Evolutionary conservation across 2,329 filamentous ascomycete species (phyloP), one percentile per base, ranked within the genome.

Genomic region (Beauveria sp.): DNA sequence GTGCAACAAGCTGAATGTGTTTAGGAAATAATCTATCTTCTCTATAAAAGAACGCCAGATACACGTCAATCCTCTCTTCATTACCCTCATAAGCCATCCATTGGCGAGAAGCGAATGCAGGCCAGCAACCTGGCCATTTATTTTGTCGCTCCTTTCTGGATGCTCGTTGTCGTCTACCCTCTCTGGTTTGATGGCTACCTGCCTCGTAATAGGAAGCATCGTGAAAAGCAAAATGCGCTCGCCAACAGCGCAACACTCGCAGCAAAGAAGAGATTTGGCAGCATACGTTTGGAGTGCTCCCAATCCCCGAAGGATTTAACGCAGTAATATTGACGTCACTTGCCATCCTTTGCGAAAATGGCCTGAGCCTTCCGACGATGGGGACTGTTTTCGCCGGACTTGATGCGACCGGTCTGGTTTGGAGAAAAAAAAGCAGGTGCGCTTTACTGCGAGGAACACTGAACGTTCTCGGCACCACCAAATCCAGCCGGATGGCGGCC

Each of bases 391-490:
- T 18, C 50, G 28, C 50, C 26, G 43, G 50, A 22, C 18, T 26
- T 10, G 26, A 49, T 42, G 50, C 50, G 46, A 40, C 7, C n/a
- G 3, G 12, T 12, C 22, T n/a, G 4, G 42, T 34, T 16, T 56
- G 3, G 4, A 24, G 10, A 52, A 52, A 49, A 46, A 5, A 3
- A 52, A 43, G 7, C 22, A 20, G 5, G 2, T 5, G 7, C 20
- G 10, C 49, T 76, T 85, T 93, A 95, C 84, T 95, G 90, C 40
- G 89, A 91, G 62, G 90, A 90, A 76, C 90, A 95, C 80, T 95
- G 90, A 63, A 95, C 90, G 65, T 88, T 88, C 16, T 85, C 82
- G 65, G 90, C 88, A 51, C 92, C 86, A 8, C 93, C 90, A 14
- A 24, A 22, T 6, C 34, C 51, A 42, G 34, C 34, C 34, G 34